Conservation (phyloP, 768 basidiomycete genomes). For the Agrocybe pediades region DNA sequence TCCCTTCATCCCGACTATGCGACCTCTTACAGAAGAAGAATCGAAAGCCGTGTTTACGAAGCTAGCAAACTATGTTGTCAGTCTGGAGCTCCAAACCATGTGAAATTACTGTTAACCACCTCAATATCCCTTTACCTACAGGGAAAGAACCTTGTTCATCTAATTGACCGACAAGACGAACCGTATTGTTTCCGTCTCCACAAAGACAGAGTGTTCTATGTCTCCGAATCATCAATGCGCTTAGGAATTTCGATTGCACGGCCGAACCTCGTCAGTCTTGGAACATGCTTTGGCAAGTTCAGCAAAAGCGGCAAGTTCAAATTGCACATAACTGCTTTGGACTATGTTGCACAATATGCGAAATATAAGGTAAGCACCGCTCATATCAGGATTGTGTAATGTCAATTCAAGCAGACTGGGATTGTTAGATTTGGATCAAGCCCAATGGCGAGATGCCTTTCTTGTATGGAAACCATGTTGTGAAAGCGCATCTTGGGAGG, state of each 20-base stretch:
- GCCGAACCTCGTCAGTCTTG: conserved; percentile 88
- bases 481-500: conserved; percentile 97
- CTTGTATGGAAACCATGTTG: conserved; percentile 96
- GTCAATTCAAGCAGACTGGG: background rate
- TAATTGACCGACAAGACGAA: conserved; percentile 93
- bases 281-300: conserved; percentile 98
- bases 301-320: conserved; percentile 98
- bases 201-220: conserved; percentile 94
- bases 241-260: conserved; percentile 90
- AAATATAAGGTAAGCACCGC: conserved; percentile 83
- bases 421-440: conserved; percentile 92
- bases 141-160: conserved; percentile 96
- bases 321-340: conserved; percentile 91
- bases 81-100: conserved; percentile 25
- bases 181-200: conserved; percentile 95
- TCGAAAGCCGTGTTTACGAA: conserved; percentile 96
- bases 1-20: conserved; percentile 52
- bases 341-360: conserved; percentile 93
- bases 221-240: conserved; percentile 93
- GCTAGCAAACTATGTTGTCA: conserved; percentile 93
- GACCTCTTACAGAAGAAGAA: conserved; percentile 95
- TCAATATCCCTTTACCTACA: conserved; percentile 33
- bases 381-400: background rate
- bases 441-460: conserved; percentile 99
- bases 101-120: conserved; percentile 1